A percentile compares a stretch with the other conserved stretches of the same genome.
phyloP scores from a whole-genome alignment of 768 basidiomycete species.

The Mycena amicta region DNA sequence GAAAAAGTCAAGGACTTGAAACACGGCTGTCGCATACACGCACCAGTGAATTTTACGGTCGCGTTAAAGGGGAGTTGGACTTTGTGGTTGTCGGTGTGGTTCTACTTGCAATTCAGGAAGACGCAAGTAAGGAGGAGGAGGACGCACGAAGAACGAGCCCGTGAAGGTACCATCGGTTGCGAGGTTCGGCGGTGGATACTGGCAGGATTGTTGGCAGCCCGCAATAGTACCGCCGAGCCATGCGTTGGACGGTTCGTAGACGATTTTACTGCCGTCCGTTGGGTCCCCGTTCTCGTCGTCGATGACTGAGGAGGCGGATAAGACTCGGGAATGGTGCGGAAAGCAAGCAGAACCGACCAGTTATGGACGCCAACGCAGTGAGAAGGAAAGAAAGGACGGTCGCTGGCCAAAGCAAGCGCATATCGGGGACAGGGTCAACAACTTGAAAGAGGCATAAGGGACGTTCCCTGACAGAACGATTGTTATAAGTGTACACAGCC shows the following conservation, averaged over 20 bases:
- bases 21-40: background rate
- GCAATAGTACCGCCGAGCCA: slow-evolving; percentile 8
- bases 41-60: slow-evolving; percentile 12
- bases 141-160: background rate
- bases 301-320: too few relatives aligned
- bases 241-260: slow-evolving; percentile 1
- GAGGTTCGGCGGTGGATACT: slow-evolving; percentile 5
- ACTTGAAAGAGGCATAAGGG: slow-evolving; percentile 9
- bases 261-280: slow-evolving; percentile 1
- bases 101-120: background rate
- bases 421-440: slow-evolving; percentile 15
- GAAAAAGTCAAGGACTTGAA: background rate
- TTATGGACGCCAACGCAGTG: background rate
- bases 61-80: background rate
- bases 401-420: slow-evolving; percentile 14
- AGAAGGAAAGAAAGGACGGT: slow-evolving; percentile 8
- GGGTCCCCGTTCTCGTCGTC: slow-evolving; percentile 12
- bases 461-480: background rate
- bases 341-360: slow-evolving; percentile 3
- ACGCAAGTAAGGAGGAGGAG: background rate
- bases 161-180: background rate
- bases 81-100: background rate
- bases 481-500: background rate
- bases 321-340: too few relatives aligned
- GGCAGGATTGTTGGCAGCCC: slow-evolving; percentile 2